These are phyloP conservation scores for Ophiorrhiza pumila DNA, from an alignment of 257 asterid genomes.

Conservation along the genomic window DNA sequence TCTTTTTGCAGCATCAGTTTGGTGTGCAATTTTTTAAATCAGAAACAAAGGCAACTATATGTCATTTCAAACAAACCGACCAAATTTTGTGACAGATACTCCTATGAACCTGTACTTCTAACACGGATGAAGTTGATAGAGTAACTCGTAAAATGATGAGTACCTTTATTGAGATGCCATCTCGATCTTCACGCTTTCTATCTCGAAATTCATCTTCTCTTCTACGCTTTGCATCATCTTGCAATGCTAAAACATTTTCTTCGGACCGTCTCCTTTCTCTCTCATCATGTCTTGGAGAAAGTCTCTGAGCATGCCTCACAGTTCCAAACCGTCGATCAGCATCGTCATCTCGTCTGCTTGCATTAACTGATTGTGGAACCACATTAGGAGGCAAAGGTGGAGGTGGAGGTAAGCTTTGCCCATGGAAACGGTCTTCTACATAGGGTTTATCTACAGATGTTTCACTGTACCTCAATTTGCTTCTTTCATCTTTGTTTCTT, in stretches of 20 bases:
- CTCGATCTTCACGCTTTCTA: conserved; percentile 92
- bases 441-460: conserved; percentile 60
- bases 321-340: conserved; percentile 80
- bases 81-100: background rate
- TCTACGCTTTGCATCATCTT: conserved; percentile 83
- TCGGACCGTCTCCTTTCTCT: conserved; percentile 92
- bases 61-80: background rate
- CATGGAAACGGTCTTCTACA: conserved; percentile 71
- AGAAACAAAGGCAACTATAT: background rate
- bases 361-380: conserved; percentile 73
- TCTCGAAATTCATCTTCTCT: conserved; percentile 93
- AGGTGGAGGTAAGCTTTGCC: conserved; percentile 91
- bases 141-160: background rate
- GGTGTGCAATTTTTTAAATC: background rate
- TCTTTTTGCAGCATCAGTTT: background rate
- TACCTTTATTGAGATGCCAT: conserved; percentile 63
- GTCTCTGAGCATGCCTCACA: conserved; percentile 76
- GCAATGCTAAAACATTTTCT: conserved; percentile 62
- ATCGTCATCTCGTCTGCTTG: conserved; percentile 84
- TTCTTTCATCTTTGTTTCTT: conserved; percentile 73
- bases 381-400: conserved; percentile 95
- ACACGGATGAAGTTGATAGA: background rate
- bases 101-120: background rate
- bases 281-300: conserved; percentile 93
- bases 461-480: conserved; percentile 60